phyloP scores from a whole-genome alignment of 2,329 filamentous ascomycete species.

The Aspergillus jensenii region DNA sequence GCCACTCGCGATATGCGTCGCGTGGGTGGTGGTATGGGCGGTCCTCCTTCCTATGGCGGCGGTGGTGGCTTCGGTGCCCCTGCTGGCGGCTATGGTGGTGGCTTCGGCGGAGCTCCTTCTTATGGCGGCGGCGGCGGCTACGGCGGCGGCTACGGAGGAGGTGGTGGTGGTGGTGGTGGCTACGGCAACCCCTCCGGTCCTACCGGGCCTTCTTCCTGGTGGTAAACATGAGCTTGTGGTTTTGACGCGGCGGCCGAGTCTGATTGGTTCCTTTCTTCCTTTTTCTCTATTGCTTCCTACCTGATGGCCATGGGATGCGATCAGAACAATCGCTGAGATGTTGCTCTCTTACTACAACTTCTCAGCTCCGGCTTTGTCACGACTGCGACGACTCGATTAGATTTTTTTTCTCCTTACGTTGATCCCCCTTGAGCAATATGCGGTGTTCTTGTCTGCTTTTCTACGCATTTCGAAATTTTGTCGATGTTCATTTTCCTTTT shows the following conservation, averaged over 20 bases:
- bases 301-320: conserved; percentile 34
- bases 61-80: conserved; percentile 35
- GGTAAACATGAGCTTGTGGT: conserved; percentile 46
- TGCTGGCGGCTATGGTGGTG: conserved; percentile 26
- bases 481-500: conserved; percentile 27
- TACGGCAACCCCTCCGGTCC: conserved; percentile 45
- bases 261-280: conserved; percentile 35
- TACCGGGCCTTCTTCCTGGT: conserved; percentile 53
- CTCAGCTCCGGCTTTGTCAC: conserved; percentile 46
- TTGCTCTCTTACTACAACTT: conserved; percentile 24
- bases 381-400: conserved; percentile 45
- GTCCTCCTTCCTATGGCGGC: conserved; percentile 37
- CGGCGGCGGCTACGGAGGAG: conserved; percentile 34
- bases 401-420: conserved; percentile 24
- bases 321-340: conserved; percentile 39
- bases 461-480: conserved; percentile 25
- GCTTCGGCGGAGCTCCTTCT: conserved; percentile 30
- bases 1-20: conserved; percentile 91
- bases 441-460: conserved; percentile 24
- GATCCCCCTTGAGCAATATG: conserved; percentile 23
- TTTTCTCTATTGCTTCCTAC: conserved; percentile 31
- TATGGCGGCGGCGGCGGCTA: conserved; percentile 31
- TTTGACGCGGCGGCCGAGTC: conserved; percentile 41
- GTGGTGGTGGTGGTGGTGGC: conserved; percentile 24
- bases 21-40: conserved; percentile 49